Conservation (phyloP, 1,284 basidiomycete species). For the Rhodotorula sp. region DNA sequence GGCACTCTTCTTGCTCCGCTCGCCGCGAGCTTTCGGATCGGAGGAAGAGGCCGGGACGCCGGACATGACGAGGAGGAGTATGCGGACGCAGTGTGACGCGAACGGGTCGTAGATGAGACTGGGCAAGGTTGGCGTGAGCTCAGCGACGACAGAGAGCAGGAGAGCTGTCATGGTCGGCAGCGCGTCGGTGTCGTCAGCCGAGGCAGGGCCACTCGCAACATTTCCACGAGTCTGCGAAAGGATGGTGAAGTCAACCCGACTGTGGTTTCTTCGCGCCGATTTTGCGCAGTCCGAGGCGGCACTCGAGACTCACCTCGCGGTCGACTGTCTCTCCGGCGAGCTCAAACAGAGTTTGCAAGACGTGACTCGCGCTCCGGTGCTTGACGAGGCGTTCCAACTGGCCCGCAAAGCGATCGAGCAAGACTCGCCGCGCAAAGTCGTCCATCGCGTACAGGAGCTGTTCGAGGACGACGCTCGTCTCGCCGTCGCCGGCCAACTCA, state of each 20-base stretch:
- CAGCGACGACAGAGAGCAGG: constrained; percentile 66
- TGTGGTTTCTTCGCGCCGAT: too few relatives aligned
- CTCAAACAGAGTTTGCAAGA: constrained; percentile 79
- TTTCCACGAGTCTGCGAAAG: constrained; percentile 62
- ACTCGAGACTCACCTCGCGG: constrained; percentile 64
- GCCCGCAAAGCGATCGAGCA: constrained; percentile 76
- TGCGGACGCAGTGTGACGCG: constrained; percentile 80
- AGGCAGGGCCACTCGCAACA: constrained; percentile 56
- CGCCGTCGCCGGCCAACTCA: constrained; percentile 83
- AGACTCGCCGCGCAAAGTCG: constrained; percentile 83
- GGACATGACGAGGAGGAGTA: constrained; percentile 70
- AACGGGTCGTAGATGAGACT: constrained; percentile 74
- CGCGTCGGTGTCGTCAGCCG: constrained; percentile 53
- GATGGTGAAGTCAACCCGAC: not conserved
- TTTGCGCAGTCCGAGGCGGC: not conserved
- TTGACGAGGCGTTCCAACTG: constrained; percentile 69
- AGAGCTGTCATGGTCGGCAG: constrained; percentile 70
- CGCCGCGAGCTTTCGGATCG: constrained; percentile 11
- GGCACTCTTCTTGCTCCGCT: constrained; percentile 62
- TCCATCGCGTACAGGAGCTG: constrained; percentile 87
- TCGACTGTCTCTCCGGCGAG: constrained; percentile 69
- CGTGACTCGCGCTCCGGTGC: constrained; percentile 88
- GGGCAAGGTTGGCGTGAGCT: constrained; percentile 64
- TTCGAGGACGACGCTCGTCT: constrained; percentile 82
- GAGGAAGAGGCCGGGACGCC: constrained; percentile 53